A percentile compares a stretch with the other conserved stretches of the same genome.
phyloP scores from a whole-genome alignment of 306 rosid genomes.

The Fragaria nilgerrensis region DNA sequence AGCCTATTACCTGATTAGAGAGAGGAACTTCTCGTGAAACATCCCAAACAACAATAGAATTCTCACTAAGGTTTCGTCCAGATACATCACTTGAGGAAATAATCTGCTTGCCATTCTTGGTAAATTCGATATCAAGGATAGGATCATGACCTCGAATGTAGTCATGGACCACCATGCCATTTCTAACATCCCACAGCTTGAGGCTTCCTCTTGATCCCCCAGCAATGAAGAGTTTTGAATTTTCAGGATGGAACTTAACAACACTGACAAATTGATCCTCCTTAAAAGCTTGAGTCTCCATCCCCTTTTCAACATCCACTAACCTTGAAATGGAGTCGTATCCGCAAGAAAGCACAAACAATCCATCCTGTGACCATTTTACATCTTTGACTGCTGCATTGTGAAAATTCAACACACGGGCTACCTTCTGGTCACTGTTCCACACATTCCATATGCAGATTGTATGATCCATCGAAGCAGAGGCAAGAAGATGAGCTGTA shows the following conservation, averaged over 20 bases:
- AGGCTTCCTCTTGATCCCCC: conserved; percentile 82
- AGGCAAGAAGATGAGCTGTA: conserved; percentile 97
- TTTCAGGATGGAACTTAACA: conserved; percentile 66
- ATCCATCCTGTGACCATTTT: conserved; percentile 72
- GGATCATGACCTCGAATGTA: conserved; percentile 66
- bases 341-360: conserved; percentile 75
- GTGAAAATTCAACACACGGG: conserved; percentile 53
- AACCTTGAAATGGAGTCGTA: conserved; percentile 76
- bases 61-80: conserved; percentile 66
- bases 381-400: conserved; percentile 77
- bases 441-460: conserved; percentile 83
- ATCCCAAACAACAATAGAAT: conserved; percentile 89
- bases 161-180: conserved; percentile 54
- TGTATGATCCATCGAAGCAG: conserved; percentile 86
- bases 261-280: conserved; percentile 75
- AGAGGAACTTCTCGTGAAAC: conserved; percentile 69
- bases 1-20: conserved; percentile 73
- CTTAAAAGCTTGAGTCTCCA: conserved; percentile 58
- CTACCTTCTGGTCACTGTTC: conserved; percentile 76
- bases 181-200: conserved; percentile 78
- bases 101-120: conserved; percentile 59
- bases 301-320: conserved; percentile 77
- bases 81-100: conserved; percentile 81
- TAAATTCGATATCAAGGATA: conserved; percentile 81
- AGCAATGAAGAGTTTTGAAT: conserved; percentile 64